Conservation (phyloP, 768 basidiomycete species). For the Russula ochroleuca region DNA sequence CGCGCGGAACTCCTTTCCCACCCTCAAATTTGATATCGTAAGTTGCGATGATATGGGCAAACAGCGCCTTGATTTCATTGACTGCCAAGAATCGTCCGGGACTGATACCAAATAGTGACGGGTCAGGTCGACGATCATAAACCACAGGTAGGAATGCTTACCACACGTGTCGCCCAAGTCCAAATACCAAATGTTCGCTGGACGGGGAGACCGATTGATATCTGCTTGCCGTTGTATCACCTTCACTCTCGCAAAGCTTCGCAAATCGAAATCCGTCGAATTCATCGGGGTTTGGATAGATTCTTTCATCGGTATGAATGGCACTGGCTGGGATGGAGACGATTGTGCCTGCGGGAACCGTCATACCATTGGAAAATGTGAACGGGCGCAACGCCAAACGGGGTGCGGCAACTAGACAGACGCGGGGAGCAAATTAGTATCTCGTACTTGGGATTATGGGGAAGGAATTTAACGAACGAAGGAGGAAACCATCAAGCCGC, state of each 20-base stretch:
- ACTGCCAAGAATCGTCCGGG: neutral
- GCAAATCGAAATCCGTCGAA: conserved; percentile 44
- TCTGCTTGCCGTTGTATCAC: neutral
- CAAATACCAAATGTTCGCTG: neutral
- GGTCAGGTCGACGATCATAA: neutral
- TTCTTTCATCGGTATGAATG: conserved; percentile 39
- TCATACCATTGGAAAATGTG: conserved; percentile 37
- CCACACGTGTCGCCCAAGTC: neutral
- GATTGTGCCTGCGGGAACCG: conserved; percentile 39
- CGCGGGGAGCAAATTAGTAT: neutral
- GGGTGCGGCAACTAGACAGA: conserved; percentile 23
- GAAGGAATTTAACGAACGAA: neutral
- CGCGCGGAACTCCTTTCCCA: neutral
- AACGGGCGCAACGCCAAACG: conserved; percentile 31
- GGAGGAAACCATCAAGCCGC: conserved; percentile 26
- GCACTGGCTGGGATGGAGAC: conserved; percentile 34
- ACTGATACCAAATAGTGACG: neutral
- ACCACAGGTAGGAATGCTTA: neutral
- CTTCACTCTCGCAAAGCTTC: conserved; percentile 30
- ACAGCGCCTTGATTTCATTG: neutral
- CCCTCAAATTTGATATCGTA: neutral
- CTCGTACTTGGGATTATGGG: neutral
- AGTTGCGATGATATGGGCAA: neutral
- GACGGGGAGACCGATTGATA: neutral
- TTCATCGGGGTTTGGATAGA: conserved; percentile 40